Conservation (phyloP, 2,329 filamentous ascomycete genomes). For the Aureobasidium sp. region DNA sequence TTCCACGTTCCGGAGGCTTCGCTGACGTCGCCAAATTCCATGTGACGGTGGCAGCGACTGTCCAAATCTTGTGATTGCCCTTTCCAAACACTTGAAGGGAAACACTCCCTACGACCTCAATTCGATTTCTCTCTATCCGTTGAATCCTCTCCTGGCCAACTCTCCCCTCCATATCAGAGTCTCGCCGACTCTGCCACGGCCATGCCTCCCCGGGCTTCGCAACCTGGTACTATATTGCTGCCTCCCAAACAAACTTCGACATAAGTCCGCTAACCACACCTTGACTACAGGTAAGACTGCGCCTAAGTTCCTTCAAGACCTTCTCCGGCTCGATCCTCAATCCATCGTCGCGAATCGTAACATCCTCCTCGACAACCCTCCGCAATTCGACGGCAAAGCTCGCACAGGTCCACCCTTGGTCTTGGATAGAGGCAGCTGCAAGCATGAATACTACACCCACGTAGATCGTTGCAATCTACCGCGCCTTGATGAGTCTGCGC, state of each 20-base stretch:
- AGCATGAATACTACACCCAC: constrained; percentile 52
- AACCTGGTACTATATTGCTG: constrained; percentile 9
- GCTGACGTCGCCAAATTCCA: not conserved
- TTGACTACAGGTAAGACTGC: constrained; percentile 38
- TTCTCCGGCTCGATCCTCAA: constrained; percentile 43
- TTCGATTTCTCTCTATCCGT: not conserved
- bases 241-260: constrained; percentile 15
- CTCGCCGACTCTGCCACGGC: not conserved
- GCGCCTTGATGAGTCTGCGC: constrained; percentile 30
- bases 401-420: constrained; percentile 20
- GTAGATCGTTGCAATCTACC: constrained; percentile 43
- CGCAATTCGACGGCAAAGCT: constrained; percentile 36
- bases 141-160: not conserved
- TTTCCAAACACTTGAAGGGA: not conserved
- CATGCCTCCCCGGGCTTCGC: constrained; percentile 11
- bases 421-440: constrained; percentile 41
- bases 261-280: constrained; percentile 18
- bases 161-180: not conserved
- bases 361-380: constrained; percentile 50
- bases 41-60: not conserved
- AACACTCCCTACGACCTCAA: not conserved
- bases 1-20: not conserved
- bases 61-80: constrained; percentile 1
- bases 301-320: constrained; percentile 42
- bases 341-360: constrained; percentile 18